Evolutionary conservation across 169 alveolate genomes (phyloP), one percentile per base, ranked within the genome.

Genomic region (Plasmodium malariae): DNA sequence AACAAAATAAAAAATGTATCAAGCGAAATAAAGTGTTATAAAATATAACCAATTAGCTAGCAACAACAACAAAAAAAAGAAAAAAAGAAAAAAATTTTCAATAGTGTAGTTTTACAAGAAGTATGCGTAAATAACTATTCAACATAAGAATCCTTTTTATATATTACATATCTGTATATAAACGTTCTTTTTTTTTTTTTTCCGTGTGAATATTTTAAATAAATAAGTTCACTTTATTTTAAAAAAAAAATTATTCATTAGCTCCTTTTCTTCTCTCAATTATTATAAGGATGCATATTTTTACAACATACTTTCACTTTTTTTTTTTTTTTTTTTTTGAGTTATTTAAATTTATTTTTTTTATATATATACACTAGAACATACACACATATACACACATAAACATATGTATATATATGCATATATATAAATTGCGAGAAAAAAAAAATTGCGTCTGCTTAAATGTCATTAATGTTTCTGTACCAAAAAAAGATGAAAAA

Each of bases 241-340:
- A 54, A 17, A n/a, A 14, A 73, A 72, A 73, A 73, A 73, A 54
- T 70, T 73, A n/a, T 73, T 21, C 69, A 60, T 51, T 9, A 7
- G 48, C 32, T 19, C 48, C 40, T 70, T 32, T 73, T 26, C 51
- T 34, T 40, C 57, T 73, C 72, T 12, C 28, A 73, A 26, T 1
- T 32, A 24, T 32, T 43, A 34, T n/a, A 28, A 24, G 12, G 55
- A 73, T 24, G 59, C 45, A 34, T 73, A 62, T 62, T 32, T 62
- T 12, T 34, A 34, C 32, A 30, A 62, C 48, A 62, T 45, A 11
- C 40, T n/a, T n/a, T n/a, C n/a, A n/a, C n/a, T 55, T 21, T 6
- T 6, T 6, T 40, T 43, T 34, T 70, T 70, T 43, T 49, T 19
- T 60, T 60, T 59, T 60, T 60, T 60, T 60, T 60, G 71, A 26